A percentile compares a stretch with the other conserved stretches of the same genome.
Evolutionary conservation across 2,329 filamentous ascomycete genomes (phyloP).

Genomic region (Sordariomycetes sp.): DNA sequence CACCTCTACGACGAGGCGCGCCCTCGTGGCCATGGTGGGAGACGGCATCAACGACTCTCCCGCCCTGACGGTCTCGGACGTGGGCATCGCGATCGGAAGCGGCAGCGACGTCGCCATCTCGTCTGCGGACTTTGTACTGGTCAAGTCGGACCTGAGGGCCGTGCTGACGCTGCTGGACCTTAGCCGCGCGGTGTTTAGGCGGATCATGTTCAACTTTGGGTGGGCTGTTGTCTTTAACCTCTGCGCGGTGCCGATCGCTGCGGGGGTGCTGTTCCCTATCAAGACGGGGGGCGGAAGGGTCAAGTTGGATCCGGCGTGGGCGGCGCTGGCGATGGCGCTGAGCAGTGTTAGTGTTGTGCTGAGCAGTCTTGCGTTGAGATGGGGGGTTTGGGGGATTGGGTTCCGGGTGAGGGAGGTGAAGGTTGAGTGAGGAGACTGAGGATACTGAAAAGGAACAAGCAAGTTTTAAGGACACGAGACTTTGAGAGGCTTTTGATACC

Average conservation of each 20-base stretch:
- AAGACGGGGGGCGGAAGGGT: conserved; percentile 38
- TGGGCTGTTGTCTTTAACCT: conserved; percentile 81
- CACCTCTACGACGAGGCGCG: conserved; percentile 16
- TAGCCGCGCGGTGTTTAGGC: conserved; percentile 56
- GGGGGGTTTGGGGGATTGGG: conserved; percentile 25
- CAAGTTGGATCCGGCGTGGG: conserved; percentile 69
- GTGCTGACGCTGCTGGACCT: conserved; percentile 64
- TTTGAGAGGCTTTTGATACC: not conserved
- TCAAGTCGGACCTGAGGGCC: conserved; percentile 55
- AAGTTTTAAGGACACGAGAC: not conserved
- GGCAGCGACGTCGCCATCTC: conserved; percentile 77
- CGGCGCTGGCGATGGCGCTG: conserved; percentile 80
- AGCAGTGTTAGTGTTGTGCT: conserved; percentile 82
- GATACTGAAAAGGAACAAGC: not conserved
- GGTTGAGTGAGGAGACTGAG: not conserved
- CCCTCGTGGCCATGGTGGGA: conserved; percentile 68
- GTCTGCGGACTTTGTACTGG: conserved; percentile 69
- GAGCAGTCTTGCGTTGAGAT: conserved; percentile 64
- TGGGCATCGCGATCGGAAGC: conserved; percentile 72
- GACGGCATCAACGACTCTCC: conserved; percentile 86
- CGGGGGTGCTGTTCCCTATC: conserved; percentile 59
- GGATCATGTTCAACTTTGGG: conserved; percentile 73
- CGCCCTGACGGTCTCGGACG: conserved; percentile 66
- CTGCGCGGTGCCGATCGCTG: conserved; percentile 65
- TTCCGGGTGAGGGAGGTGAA: conserved; percentile 22